Evolutionary conservation across 192 early-diverging fungal species (phyloP), one percentile per base, ranked within the genome.

Genomic region (Coemansia sp.): DNA sequence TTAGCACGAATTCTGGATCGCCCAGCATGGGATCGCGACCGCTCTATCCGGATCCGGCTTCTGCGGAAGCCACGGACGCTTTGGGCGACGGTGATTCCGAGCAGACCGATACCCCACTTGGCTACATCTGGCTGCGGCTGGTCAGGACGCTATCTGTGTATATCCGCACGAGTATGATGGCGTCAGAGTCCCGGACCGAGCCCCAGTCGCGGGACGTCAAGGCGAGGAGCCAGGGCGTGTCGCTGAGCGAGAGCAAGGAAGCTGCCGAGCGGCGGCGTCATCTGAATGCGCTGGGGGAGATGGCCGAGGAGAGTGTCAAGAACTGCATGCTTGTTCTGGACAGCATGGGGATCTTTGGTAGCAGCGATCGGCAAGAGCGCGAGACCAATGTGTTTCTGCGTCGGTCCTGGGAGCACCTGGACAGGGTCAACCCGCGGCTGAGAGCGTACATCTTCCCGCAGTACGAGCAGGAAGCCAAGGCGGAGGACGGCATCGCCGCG

Each of bases 311-410:
- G 22, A 66, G 61, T 42, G 21, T 48, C 16, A 65, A 60, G 26
- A 73, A 73, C 31, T 62, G 69, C 47, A 37, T 73, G 45, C 69
- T 73, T 41, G 63, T 73, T 18, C 40, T 73, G 19, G 54, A 57
- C 43, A 57, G 40, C 37, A 66, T 62, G 54, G 53, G 40, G 6
- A 61, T 73, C 19, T 62, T 73, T 36, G 45, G 48, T 1, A 31
- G 25, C 34, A 38, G 35, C 35, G 48, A 39, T 28, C 21, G 35
- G 22, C 36, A 39, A 7, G 36, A 53, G 28, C 42, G 47, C 12
- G 37, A 54, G 25, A n/a, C 38, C 17, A 62, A 46, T 29, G 19
- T 25, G 16, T 45, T 73, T 5, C 62, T 57, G 58, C 47, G 12
- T 13, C n/a, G 40, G 35, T 49, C 69, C 3, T 61, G 69, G 63